Base-by-base conservation (phyloP, 164 flowering plant genomes). In the Stephania yunnanensis region DNA sequence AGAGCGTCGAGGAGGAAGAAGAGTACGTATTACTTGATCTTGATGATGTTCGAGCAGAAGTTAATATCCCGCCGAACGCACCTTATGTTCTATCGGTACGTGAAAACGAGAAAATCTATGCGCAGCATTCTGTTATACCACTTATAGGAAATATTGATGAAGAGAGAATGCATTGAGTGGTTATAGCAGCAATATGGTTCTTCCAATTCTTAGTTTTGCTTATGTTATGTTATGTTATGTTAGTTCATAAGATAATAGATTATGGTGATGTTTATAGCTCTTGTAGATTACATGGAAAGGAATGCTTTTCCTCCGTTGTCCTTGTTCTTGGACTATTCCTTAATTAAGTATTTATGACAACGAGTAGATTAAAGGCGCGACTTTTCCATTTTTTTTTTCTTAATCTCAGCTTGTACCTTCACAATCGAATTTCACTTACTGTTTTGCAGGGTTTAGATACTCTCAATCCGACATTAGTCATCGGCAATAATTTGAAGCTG, bases 61-160 rank as follows among this genome's bases (percentile, higher is more conserved):
- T 87, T 68, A 82, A 85, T 72, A 81, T 92, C 61, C 91, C 89
- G 1, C 85, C 91, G 30, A 84, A 89, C 73, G 84, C 88, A 2
- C 87, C 94, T 10, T 92, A 88, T 77, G 88, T 83, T 76, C 84
- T 90, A 55, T 86, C 89, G 58, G 97, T 90, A 89, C 44, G 89
- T 77, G 20, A 5, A 13, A 13, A 50, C 4, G 42, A 36, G 42
- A 36, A 36, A 36, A 36, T 69, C n/a, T 45, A 66, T 25, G 10
- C 25, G 68, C 55, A 50, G 15, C 4, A 15, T 50, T 7, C 55
- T 50, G 55, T 36, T 36, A 36, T 4, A 4, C 42, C 42, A 36
- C 1, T 36, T 25, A 25, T 25, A 25, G 25, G 25, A 25, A 25
- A 25, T 25, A 25, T 25, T 25, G 25, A 25, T 25, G 25, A 25